These are phyloP conservation scores for Debaryomycetaceae sp. DNA, from an alignment of 1,139 yeast species.

Conservation along the genomic window DNA sequence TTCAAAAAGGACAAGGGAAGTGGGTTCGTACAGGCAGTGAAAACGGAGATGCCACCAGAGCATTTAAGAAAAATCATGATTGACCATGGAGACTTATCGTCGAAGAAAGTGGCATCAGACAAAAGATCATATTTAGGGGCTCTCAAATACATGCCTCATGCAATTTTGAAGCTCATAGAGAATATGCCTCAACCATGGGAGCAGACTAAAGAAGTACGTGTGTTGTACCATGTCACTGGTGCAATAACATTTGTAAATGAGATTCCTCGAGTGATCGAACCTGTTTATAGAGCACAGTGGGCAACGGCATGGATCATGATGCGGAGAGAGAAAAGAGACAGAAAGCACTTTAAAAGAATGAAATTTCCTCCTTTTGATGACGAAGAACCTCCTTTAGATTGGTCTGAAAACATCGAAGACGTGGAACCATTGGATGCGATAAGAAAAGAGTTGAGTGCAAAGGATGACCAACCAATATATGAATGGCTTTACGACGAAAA, in stretches of 20 bases:
- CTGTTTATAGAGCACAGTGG: conserved; percentile 94
- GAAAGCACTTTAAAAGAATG: conserved; percentile 87
- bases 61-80: conserved; percentile 82
- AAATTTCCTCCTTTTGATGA: conserved; percentile 96
- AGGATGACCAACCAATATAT: conserved; percentile 53
- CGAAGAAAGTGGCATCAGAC: conserved; percentile 79
- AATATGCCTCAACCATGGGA: conserved; percentile 99
- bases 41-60: conserved; percentile 91
- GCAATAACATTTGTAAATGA: conserved; percentile 96
- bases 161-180: conserved; percentile 81
- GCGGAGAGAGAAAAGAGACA: conserved; percentile 91
- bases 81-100: conserved; percentile 84
- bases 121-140: conserved; percentile 89
- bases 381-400: conserved; percentile 89
- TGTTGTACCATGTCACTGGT: conserved; percentile 85
- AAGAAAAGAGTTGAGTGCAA: conserved; percentile 57
- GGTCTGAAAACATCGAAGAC: conserved; percentile 74
- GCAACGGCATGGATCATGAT: conserved; percentile 87
- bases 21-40: conserved; percentile 54
- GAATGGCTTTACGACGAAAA: conserved; percentile 82
- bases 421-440: conserved; percentile 71
- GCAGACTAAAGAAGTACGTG: conserved; percentile 76
- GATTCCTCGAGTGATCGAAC: conserved; percentile 86
- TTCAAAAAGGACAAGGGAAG: conserved; percentile 20
- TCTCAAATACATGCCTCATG: conserved; percentile 93